These are phyloP conservation scores for Amanita phalloides DNA, from an alignment of 768 basidiomycete species.

Conservation along the genomic window DNA sequence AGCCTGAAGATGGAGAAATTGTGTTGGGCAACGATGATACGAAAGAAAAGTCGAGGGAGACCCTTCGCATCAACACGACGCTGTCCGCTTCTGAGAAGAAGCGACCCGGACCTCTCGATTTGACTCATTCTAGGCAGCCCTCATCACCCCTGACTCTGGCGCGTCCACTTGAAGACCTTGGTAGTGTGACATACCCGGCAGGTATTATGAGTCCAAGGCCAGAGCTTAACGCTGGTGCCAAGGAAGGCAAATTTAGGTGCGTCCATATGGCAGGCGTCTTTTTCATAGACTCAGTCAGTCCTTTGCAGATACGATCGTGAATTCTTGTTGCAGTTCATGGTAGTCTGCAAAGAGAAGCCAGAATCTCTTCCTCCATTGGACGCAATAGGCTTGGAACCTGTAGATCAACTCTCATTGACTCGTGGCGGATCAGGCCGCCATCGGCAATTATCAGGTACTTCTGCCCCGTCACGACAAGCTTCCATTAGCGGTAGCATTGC, in stretches of 20 bases:
- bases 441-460: conserved; percentile 32
- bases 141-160: conserved; percentile 73
- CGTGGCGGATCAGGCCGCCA: conserved; percentile 61
- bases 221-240: conserved; percentile 76
- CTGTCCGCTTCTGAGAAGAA: conserved; percentile 25
- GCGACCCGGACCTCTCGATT: conserved; percentile 68
- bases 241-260: conserved; percentile 85
- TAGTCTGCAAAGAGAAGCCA: conserved; percentile 90
- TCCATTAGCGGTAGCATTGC: conserved; percentile 33
- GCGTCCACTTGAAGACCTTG: conserved; percentile 75
- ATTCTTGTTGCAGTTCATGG: conserved; percentile 96
- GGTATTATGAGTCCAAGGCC: conserved; percentile 72
- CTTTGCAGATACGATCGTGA: conserved; percentile 82
- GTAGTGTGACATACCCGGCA: conserved; percentile 69
- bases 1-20: conserved; percentile 28
- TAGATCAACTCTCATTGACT: conserved; percentile 43
- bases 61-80: conserved; percentile 58
- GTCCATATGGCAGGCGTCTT: not conserved
- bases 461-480: conserved; percentile 33
- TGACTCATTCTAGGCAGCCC: conserved; percentile 42
- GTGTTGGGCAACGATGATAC: conserved; percentile 24
- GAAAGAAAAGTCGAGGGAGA: conserved; percentile 40
- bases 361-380: conserved; percentile 83
- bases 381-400: conserved; percentile 82
- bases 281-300: not conserved